A percentile compares a stretch with the other conserved stretches of the same genome.
Evolutionary conservation across 805 yeast species (phyloP).

Genomic region (Candida wancherniae): DNA sequence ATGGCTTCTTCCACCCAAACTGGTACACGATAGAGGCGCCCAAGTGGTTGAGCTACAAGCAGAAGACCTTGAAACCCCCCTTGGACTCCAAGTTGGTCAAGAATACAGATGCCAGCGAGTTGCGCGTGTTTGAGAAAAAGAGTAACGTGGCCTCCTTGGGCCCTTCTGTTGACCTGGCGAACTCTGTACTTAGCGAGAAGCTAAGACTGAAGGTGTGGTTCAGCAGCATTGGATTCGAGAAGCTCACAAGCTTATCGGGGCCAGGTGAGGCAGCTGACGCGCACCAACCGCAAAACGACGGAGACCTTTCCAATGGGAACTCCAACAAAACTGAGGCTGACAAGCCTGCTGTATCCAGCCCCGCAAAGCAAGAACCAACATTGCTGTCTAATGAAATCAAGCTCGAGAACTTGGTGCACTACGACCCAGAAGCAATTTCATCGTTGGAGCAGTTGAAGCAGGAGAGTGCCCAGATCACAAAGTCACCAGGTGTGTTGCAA

Average conservation of each 20-base stretch:
- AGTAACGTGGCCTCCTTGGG: conserved; percentile 33
- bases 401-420: conserved; percentile 28
- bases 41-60: conserved; percentile 37
- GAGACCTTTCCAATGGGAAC: too few relatives aligned
- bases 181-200: conserved; percentile 27
- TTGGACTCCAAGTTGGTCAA: conserved; percentile 25
- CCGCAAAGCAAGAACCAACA: neutral
- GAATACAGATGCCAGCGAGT: conserved; percentile 18
- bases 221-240: conserved; percentile 33
- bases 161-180: conserved; percentile 32
- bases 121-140: conserved; percentile 17
- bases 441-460: conserved; percentile 23
- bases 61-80: conserved; percentile 20
- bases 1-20: conserved; percentile 40
- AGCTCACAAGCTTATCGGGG: too few relatives aligned
- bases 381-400: conserved; percentile 17
- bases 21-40: conserved; percentile 43
- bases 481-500: conserved; percentile 31
- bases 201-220: conserved; percentile 36
- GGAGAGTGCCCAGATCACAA: conserved; percentile 19
- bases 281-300: too few relatives aligned
- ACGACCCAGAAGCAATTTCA: conserved; percentile 31
- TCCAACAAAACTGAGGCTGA: conserved; percentile 1
- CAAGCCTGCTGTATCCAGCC: neutral
- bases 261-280: too few relatives aligned